Base-by-base conservation (phyloP, 257 asterid genomes). In the Coffea canephora region DNA sequence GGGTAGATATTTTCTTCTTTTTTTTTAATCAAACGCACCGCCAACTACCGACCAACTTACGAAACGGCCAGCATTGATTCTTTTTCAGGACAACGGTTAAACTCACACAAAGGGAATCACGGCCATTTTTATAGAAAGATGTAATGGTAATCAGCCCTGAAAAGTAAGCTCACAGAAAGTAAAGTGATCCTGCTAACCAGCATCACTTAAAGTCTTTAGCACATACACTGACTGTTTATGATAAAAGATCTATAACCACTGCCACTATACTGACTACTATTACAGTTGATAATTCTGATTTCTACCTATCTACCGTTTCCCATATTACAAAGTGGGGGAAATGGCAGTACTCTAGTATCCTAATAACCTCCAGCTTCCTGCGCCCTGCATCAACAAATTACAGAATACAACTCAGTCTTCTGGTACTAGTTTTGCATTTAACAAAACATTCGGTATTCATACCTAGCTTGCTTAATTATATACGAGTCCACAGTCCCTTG, bases 401-500 rank as follows among this genome's bases (percentile, higher is more conserved):
- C 12, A 46, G 10, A 71, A 39, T 18, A 67, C 15, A 66, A 67
- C 73, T 80, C 61, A 81, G 73, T 43, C 46, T 31, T 54, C 36
- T 9, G 19, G 12, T 11, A 36, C 19, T 55, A 23, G 0, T 2
- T 62, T 10, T 25, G 39, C 39, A 69, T 25, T 69, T 54, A 11
- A 49, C 19, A 64, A 21, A 18, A 39, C 41, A 78, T n/a, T 8
- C n/a, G 13, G 0, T 59, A 21, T 39, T 8, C 52, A 50, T 89
- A 89, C 92, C 94, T 76, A 73, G 39, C 49, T 75, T 73, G 50
- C 43, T 75, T 73, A 50, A 82, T 79, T 81, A 82, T 81, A 79
- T 78, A 82, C 77, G 75, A 71, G 45, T 80, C 64, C 74, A 57
- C 77, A 57, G 71, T 70, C 82, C 87, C 73, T 71, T 86, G 72